A percentile compares a stretch with the other conserved stretches of the same genome.
These are phyloP conservation scores for Kondoa subrosea DNA, from an alignment of 768 basidiomycete species.

Conservation along the genomic window DNA sequence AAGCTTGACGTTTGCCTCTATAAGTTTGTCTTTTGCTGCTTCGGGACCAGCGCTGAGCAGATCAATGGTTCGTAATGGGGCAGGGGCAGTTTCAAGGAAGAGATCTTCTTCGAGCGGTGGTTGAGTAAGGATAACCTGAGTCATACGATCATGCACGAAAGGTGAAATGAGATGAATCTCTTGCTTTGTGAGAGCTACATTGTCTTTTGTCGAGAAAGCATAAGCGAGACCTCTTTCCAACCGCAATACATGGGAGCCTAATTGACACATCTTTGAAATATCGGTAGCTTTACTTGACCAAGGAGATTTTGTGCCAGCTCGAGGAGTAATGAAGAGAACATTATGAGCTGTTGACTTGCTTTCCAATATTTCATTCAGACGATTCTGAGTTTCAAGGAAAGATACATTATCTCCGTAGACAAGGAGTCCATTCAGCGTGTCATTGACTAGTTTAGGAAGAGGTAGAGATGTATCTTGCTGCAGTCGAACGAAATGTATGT, in stretches of 20 bases:
- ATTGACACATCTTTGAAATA: constrained; percentile 71
- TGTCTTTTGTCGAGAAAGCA: constrained; percentile 41
- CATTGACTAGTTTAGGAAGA: constrained; percentile 37
- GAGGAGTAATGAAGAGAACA: constrained; percentile 57
- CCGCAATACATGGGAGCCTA: constrained; percentile 53
- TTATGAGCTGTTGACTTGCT: constrained; percentile 9
- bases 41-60: constrained; percentile 36
- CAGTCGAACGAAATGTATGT: constrained; percentile 62
- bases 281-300: constrained; percentile 99
- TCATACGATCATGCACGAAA: constrained; percentile 90
- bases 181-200: constrained; percentile 35
- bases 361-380: constrained; percentile 30
- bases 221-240: constrained; percentile 71
- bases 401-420: constrained; percentile 65
- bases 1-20: constrained; percentile 58
- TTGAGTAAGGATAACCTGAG: constrained; percentile 51
- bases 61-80: constrained; percentile 54
- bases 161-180: constrained; percentile 46
- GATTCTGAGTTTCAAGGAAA: constrained; percentile 35
- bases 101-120: constrained; percentile 43
- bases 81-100: constrained; percentile 44
- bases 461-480: constrained; percentile 36
- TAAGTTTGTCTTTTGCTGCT: constrained; percentile 48
- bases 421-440: constrained; percentile 53
- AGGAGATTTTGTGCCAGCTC: constrained; percentile 82